These are phyloP conservation scores for Bacidia rubella DNA, from an alignment of 495 filamentous ascomycete species.

Conservation along the genomic window DNA sequence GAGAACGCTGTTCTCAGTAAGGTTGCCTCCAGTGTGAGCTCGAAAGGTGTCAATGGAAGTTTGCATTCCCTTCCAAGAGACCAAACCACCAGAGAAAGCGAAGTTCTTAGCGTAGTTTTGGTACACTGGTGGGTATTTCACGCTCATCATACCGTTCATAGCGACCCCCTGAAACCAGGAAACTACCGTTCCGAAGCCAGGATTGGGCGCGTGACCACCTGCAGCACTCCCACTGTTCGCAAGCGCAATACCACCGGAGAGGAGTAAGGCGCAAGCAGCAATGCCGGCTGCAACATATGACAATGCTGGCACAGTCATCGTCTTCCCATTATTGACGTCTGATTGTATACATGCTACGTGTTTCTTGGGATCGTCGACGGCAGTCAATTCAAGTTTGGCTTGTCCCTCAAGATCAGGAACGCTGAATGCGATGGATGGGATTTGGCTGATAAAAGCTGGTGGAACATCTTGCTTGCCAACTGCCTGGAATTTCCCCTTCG, in stretches of 20 bases:
- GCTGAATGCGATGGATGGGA: constrained; percentile 82
- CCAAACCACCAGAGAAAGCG: constrained; percentile 74
- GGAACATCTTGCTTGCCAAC: constrained; percentile 58
- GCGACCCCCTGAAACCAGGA: constrained; percentile 88
- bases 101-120: constrained; percentile 84
- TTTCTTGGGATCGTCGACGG: constrained; percentile 36
- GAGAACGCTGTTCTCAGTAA: constrained; percentile 62
- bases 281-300: constrained; percentile 77
- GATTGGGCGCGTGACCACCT: constrained; percentile 58
- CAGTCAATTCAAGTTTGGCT: constrained; percentile 63
- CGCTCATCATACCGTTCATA: constrained; percentile 90
- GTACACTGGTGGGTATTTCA: constrained; percentile 75
- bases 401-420: constrained; percentile 83
- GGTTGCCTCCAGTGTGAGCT: constrained; percentile 65
- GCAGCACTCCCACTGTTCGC: constrained; percentile 43
- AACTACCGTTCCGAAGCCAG: constrained; percentile 76
- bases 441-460: constrained; percentile 49
- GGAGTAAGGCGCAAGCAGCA: constrained; percentile 67
- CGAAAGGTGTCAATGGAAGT: constrained; percentile 77
- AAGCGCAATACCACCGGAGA: constrained; percentile 60
- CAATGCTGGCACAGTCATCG: constrained; percentile 56
- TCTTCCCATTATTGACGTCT: constrained; percentile 74
- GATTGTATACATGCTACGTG: constrained; percentile 77
- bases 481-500: constrained; percentile 59
- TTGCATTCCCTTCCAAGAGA: constrained; percentile 73